These are phyloP conservation scores for Ophiosphaerella herpotricha DNA, from an alignment of 2,329 filamentous ascomycete genomes.

Conservation along the genomic window DNA sequence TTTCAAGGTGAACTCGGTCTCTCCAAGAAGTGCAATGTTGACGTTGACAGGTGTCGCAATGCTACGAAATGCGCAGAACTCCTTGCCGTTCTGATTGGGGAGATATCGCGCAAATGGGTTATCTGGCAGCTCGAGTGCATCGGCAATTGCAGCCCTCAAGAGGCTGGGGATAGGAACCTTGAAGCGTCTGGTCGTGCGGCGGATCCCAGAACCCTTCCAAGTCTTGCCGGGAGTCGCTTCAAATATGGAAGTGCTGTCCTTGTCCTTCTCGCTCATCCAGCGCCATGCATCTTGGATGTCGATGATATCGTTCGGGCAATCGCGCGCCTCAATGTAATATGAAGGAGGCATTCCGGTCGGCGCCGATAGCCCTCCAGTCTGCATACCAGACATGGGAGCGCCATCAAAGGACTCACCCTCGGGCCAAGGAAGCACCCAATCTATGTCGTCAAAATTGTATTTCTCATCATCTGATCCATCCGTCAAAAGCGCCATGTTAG, in stretches of 20 bases:
- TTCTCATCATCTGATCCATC: constrained; percentile 20
- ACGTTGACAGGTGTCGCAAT: constrained; percentile 14
- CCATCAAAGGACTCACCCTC: constrained; percentile 4
- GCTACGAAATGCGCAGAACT: constrained; percentile 21
- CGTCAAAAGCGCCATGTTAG: constrained; percentile 6
- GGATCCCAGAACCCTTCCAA: constrained; percentile 5
- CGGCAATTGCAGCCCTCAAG: constrained; percentile 6
- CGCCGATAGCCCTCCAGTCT: not conserved
- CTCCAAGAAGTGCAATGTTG: constrained; percentile 14
- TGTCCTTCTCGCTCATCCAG: constrained; percentile 13
- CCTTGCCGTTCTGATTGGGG: not conserved
- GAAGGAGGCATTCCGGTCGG: no score
- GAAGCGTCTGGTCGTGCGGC: not conserved
- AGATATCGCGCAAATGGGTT: constrained; percentile 2
- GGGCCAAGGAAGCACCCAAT: constrained; percentile 17
- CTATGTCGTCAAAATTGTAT: constrained; percentile 18
- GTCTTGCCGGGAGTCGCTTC: constrained; percentile 1
- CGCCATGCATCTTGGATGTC: constrained; percentile 23
- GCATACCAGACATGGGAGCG: not conserved
- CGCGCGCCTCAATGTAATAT: not conserved
- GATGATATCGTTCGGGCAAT: constrained; percentile 19
- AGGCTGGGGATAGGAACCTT: constrained; percentile 20
- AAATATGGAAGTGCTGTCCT: not conserved
- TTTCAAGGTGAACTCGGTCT: constrained; percentile 18
- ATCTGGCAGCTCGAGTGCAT: not conserved